phyloP scores from a whole-genome alignment of 2,329 filamentous ascomycete species.

The Trichoderma lentiforme region DNA sequence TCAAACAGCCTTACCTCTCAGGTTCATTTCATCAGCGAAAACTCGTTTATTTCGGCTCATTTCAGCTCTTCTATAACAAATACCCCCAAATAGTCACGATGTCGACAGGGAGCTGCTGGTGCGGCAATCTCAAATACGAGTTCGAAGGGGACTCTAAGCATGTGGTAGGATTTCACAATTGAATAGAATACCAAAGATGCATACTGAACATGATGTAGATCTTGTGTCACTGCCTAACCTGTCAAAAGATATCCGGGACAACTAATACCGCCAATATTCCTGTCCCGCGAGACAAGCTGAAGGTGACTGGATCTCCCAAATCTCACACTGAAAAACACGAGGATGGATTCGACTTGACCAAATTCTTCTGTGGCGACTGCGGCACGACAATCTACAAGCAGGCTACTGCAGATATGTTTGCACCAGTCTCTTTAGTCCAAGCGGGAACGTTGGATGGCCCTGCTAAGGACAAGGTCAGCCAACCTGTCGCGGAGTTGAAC shows the following conservation, averaged over 20 bases:
- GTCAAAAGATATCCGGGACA: slow-evolving; percentile 8
- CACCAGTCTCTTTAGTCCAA: slow-evolving; percentile 1
- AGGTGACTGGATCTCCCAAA: neutral
- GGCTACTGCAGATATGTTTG: slow-evolving; percentile 2
- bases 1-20: neutral
- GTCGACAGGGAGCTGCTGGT: slow-evolving; percentile 14
- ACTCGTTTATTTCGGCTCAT: neutral
- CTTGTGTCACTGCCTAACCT: slow-evolving; percentile 4
- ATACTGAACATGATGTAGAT: neutral
- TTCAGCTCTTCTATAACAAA: neutral
- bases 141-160: neutral
- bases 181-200: neutral
- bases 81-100: neutral
- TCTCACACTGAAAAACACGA: slow-evolving; percentile 9
- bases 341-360: slow-evolving; percentile 3
- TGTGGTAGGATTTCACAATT: neutral
- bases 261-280: slow-evolving; percentile 2
- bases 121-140: slow-evolving; percentile 10
- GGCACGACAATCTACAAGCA: slow-evolving; percentile 5
- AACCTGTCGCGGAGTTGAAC: neutral
- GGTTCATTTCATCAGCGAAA: neutral
- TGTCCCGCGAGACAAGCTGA: neutral
- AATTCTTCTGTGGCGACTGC: slow-evolving; percentile 6
- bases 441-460: slow-evolving; percentile 3
- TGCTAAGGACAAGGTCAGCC: neutral